Evolutionary conservation across 148 eudicot species (phyloP).

Genomic region (Salicornia ramosissima): DNA sequence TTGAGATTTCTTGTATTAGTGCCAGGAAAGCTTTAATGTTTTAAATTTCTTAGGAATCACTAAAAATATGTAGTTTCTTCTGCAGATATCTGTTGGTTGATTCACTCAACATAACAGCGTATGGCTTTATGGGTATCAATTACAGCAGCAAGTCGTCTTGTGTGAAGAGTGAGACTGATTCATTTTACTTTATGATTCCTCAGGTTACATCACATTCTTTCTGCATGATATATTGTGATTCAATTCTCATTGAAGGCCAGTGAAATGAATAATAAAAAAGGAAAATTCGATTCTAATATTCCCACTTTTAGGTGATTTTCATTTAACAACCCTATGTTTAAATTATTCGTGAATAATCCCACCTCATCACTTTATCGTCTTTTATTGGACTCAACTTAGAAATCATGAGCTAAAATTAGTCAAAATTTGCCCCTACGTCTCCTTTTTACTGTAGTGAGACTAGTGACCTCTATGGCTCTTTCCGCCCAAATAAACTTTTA

Average conservation of each 20-base stretch:
- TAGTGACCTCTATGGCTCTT: too few species aligned
- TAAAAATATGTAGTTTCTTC: constrained; percentile 26
- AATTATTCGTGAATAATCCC: too few species aligned
- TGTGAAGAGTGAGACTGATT: constrained; percentile 46
- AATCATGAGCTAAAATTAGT: too few species aligned
- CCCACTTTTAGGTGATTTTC: too few species aligned
- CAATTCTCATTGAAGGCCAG: constrained; percentile 3
- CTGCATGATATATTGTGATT: constrained; percentile 19
- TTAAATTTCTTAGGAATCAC: constrained; percentile 13
- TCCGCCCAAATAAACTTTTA: too few species aligned
- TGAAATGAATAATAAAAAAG: not conserved
- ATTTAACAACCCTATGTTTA: too few species aligned
- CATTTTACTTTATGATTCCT: constrained; percentile 70
- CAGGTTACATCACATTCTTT: constrained; percentile 53
- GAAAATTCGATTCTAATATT: too few species aligned
- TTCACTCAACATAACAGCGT: constrained; percentile 52
- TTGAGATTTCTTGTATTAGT: constrained; percentile 6
- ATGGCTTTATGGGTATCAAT: constrained; percentile 63
- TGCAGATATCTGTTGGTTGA: constrained; percentile 68
- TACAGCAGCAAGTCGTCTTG: constrained; percentile 44
- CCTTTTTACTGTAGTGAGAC: too few species aligned
- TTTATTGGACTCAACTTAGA: too few species aligned
- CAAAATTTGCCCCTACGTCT: too few species aligned
- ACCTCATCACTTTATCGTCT: too few species aligned
- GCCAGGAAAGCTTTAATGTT: not conserved